Conservation (phyloP, 371 early-diverging fungal species). For the Lichtheimia ramosa region DNA sequence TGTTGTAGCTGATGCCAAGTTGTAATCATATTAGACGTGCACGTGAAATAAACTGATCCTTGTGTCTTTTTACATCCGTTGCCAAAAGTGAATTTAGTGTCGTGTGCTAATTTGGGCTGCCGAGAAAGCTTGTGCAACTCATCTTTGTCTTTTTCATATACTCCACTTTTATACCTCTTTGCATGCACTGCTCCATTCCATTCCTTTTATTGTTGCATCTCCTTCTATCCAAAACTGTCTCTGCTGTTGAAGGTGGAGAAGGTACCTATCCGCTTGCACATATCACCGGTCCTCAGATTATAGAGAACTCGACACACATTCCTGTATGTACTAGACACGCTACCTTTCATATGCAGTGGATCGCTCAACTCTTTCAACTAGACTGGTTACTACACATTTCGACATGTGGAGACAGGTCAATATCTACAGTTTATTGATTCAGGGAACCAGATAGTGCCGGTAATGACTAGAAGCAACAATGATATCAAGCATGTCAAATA, state of each 20-base stretch:
- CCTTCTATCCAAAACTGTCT: background rate
- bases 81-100: background rate
- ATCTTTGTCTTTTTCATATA: background rate
- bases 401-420: slow-evolving; percentile 29
- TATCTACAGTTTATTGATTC: slow-evolving; percentile 32
- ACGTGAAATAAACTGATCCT: background rate
- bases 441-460: slow-evolving; percentile 27
- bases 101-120: background rate
- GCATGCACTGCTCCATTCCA: background rate
- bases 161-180: background rate
- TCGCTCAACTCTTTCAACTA: background rate
- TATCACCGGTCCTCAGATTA: slow-evolving; percentile 25
- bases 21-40: background rate
- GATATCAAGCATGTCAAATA: background rate
- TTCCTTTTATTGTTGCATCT: slow-evolving; percentile 7
- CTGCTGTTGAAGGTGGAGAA: slow-evolving; percentile 29
- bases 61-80: background rate
- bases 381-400: slow-evolving; percentile 35
- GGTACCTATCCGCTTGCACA: slow-evolving; percentile 25
- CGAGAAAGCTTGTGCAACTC: no score
- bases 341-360: background rate
- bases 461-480: background rate
- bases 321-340: slow-evolving; percentile 13
- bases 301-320: slow-evolving; percentile 30
- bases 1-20: slow-evolving; percentile 52